Evolutionary conservation across 176 grass and related monocot genomes (phyloP), one percentile per base, ranked within the genome.

Genomic region (Oryza nivara): DNA sequence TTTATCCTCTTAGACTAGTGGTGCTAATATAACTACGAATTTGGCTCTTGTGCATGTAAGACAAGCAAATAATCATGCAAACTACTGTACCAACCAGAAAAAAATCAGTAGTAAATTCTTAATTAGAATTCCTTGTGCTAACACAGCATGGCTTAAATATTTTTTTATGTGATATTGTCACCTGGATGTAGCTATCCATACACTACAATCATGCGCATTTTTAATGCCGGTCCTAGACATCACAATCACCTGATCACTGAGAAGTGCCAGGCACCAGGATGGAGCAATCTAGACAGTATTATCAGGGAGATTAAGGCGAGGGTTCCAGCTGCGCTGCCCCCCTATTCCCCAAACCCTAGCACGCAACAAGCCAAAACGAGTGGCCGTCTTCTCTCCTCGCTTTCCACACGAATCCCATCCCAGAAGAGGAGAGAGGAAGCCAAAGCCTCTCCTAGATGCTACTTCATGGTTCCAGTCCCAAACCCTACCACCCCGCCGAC

Each of bases 201-300:
- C 35, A 82, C 40, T 60, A 19, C 45, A 72, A n/a, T n/a, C 26
- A 78, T 79, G 46, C 36, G 44, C 67, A 49, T 35, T 54, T 43
- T 11, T 47, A 65, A 48, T 48, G 34, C 5, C 52, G 17, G 16
- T 68, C 7, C 64, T 35, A 36, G 1, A 51, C 26, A 68, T 68
- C 30, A 25, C 67, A 5, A 58, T 25, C 14, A 40, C 20, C 8
- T 22, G 43, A 43, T 43, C 41, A 9, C 7, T 43, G 36, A 22
- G n/a, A 14, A 26, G 11, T 34, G 3, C 41, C 43, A 6, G 13
- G 61, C 75, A 47, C 45, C 60, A 67, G 15, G 44, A 38, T 35
- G 1, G 34, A 48, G 19, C 67, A 36, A 52, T 25, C 6, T 48
- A 20, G 32, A 25, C 8, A 63, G 58, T n/a, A 60, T 1, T 58